Percentiles rank a stretch among this genome's conserved stretches.
Evolutionary conservation across 805 yeast species (phyloP).

Genomic region (Starmera caribaea): DNA sequence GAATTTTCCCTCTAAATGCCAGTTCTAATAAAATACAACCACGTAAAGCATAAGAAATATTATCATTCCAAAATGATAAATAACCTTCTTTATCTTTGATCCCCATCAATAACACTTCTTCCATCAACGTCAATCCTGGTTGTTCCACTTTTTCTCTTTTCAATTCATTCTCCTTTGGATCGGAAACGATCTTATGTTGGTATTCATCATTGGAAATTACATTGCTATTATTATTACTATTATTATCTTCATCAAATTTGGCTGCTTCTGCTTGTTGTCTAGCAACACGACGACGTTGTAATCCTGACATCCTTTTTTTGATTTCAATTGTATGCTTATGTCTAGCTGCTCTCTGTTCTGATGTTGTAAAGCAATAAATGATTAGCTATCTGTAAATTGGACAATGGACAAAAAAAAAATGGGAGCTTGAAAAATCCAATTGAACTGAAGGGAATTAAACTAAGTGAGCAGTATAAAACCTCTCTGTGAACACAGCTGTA

Average conservation of each 20-base stretch:
- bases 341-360: too few relatives aligned
- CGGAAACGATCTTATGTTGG: slow-evolving; percentile 69
- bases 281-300: slow-evolving; percentile 72
- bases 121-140: slow-evolving; percentile 89
- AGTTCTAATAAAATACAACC: slow-evolving; percentile 90
- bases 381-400: too few relatives aligned
- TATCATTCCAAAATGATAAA: slow-evolving; percentile 96
- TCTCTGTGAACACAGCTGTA: too few relatives aligned
- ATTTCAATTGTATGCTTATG: too few relatives aligned
- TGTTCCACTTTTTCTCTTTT: slow-evolving; percentile 23
- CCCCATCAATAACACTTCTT: slow-evolving; percentile 89
- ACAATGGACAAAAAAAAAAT: too few relatives aligned
- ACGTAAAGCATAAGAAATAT: slow-evolving; percentile 89
- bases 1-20: slow-evolving; percentile 83
- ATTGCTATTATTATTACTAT: background rate
- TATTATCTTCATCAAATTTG: slow-evolving; percentile 2
- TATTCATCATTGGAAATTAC: slow-evolving; percentile 11
- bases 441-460: too few relatives aligned
- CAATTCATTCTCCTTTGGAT: slow-evolving; percentile 47
- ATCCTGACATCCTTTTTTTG: slow-evolving; percentile 35
- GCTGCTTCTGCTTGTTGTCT: slow-evolving; percentile 20
- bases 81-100: slow-evolving; percentile 94
- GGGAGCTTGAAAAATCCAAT: too few relatives aligned
- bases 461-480: too few relatives aligned
- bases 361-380: too few relatives aligned